A percentile compares a stretch with the other conserved stretches of the same genome.
Evolutionary conservation across 768 basidiomycete genomes (phyloP).

Genomic region (Zangia roseola): DNA sequence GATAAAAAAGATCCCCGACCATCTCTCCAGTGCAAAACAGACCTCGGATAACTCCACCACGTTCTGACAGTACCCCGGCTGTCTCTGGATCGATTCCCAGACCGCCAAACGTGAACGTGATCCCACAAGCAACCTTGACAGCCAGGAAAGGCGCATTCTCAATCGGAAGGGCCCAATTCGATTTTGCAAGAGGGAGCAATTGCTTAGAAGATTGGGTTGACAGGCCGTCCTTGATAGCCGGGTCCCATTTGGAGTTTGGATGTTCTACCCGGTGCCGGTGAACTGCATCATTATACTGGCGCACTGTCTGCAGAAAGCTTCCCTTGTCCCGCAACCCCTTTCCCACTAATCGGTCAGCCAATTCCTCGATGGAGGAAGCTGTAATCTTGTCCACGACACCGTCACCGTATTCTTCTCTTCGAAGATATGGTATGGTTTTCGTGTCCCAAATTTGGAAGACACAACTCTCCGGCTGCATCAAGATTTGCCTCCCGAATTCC

Average conservation of each 20-base stretch:
- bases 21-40: slow-evolving; percentile 69
- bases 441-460: slow-evolving; percentile 70
- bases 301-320: slow-evolving; percentile 46
- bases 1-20: slow-evolving; percentile 61
- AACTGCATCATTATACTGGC: slow-evolving; percentile 52
- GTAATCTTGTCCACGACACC: slow-evolving; percentile 55
- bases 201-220: slow-evolving; percentile 45
- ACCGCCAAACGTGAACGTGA: slow-evolving; percentile 75
- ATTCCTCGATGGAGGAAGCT: slow-evolving; percentile 45
- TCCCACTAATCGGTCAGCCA: slow-evolving; percentile 45
- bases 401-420: slow-evolving; percentile 67
- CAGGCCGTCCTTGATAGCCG: slow-evolving; percentile 60
- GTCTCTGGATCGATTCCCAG: slow-evolving; percentile 57
- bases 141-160: slow-evolving; percentile 57
- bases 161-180: slow-evolving; percentile 66
- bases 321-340: slow-evolving; percentile 46
- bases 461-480: slow-evolving; percentile 54
- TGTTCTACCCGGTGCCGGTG: slow-evolving; percentile 35
- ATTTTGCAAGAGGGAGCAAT: slow-evolving; percentile 49
- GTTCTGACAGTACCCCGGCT: slow-evolving; percentile 47
- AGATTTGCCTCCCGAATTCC: slow-evolving; percentile 59
- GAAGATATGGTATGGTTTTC: slow-evolving; percentile 41
- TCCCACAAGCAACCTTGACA: slow-evolving; percentile 66
- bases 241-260: slow-evolving; percentile 49
- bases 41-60: slow-evolving; percentile 45